Percentiles rank a stretch among this genome's conserved stretches.
phyloP scores from a whole-genome alignment of 1,284 basidiomycete genomes.

The Farysia itapuensis region DNA sequence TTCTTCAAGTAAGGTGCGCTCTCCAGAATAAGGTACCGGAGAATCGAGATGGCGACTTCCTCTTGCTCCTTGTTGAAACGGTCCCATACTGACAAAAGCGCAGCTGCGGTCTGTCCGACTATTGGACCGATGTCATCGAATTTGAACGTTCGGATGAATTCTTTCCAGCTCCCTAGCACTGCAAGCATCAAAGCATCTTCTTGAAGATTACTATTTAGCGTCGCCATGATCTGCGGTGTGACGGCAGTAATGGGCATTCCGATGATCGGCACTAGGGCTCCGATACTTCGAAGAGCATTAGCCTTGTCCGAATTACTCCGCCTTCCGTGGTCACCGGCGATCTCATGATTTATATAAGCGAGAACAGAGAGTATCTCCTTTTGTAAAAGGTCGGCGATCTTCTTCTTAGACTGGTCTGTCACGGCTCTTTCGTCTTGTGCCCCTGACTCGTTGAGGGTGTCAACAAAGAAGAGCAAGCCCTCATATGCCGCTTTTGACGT shows the following conservation, averaged over 20 bases:
- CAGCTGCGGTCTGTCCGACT: conserved; percentile 83
- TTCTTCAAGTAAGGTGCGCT: conserved; percentile 66
- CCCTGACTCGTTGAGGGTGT: conserved; percentile 17
- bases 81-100: conserved; percentile 78
- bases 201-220: conserved; percentile 83
- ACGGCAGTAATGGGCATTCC: conserved; percentile 62
- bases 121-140: conserved; percentile 78
- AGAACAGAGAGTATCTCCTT: conserved; percentile 55
- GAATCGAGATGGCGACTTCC: conserved; percentile 67
- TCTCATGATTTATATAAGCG: conserved; percentile 56
- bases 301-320: conserved; percentile 37
- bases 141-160: conserved; percentile 74
- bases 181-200: conserved; percentile 74
- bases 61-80: conserved; percentile 67
- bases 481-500: conserved; percentile 35
- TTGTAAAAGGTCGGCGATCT: conserved; percentile 38
- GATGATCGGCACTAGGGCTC: conserved; percentile 72
- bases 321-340: conserved; percentile 50
- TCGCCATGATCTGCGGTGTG: conserved; percentile 75
- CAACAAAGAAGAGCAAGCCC: conserved; percentile 47
- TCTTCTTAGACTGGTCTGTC: conserved; percentile 7
- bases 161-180: conserved; percentile 79
- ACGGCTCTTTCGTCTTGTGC: conserved; percentile 7
- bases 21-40: conserved; percentile 74
- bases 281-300: conserved; percentile 69